A percentile compares a stretch with the other conserved stretches of the same genome.
Conservation (phyloP, 345 rosid genomes). For the Alliaria petiolata region DNA sequence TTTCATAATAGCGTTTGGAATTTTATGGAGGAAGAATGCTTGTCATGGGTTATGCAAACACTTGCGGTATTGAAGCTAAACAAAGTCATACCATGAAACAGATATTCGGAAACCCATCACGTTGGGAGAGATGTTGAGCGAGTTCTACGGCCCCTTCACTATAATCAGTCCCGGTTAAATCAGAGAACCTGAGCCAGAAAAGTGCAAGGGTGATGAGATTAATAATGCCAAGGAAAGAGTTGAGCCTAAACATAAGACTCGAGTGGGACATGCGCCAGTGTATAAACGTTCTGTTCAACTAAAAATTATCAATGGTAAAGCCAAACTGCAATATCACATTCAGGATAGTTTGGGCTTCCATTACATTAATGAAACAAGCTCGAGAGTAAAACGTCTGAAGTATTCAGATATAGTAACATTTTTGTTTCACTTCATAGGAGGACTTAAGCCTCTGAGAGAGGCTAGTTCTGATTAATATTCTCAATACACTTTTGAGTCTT, state of each 20-base stretch:
- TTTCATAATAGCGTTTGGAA: neutral
- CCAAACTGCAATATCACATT: neutral
- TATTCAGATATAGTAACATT: neutral
- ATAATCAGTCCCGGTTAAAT: conserved; percentile 85
- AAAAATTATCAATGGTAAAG: neutral
- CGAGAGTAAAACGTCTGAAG: neutral
- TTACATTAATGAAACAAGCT: neutral
- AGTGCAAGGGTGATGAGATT: neutral
- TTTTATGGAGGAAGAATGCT: neutral
- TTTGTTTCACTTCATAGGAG: neutral
- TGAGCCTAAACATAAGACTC: neutral
- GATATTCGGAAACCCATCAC: conserved; percentile 73
- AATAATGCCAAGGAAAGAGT: neutral
- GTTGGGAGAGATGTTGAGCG: conserved; percentile 73
- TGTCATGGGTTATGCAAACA: neutral
- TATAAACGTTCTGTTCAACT: neutral
- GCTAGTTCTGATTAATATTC: neutral
- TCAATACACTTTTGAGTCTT: neutral
- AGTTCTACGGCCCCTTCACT: conserved; percentile 91
- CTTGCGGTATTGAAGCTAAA: neutral
- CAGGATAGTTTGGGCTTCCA: neutral
- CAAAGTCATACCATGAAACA: conserved; percentile 60
- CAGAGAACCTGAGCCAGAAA: conserved; percentile 67
- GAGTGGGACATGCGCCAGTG: neutral
- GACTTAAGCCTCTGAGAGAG: neutral